Conservation (phyloP, 768 basidiomycete genomes). For the Boletus bicolor region DNA sequence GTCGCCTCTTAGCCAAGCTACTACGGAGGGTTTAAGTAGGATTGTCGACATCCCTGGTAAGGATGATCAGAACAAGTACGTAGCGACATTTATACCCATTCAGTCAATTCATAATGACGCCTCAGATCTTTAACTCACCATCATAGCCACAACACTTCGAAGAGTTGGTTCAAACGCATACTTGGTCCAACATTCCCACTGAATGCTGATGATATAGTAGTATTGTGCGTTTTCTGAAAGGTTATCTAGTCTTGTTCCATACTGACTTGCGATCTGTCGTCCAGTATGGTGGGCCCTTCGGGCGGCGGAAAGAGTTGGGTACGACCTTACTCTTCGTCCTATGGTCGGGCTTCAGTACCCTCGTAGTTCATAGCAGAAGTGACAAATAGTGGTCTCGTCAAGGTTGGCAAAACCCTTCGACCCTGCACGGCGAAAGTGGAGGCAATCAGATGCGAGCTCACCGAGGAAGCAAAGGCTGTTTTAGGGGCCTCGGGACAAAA, state of each 20-base stretch:
- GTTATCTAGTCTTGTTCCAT: neutral
- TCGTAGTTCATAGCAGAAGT: conserved; percentile 10
- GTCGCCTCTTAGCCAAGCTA: too few relatives aligned
- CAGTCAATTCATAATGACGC: too few relatives aligned
- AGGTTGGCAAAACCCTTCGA: neutral
- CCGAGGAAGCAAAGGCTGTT: neutral
- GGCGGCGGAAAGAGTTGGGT: conserved; percentile 21
- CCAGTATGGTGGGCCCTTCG: conserved; percentile 19
- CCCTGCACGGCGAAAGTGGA: neutral
- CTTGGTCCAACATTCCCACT: neutral
- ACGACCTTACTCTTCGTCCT: neutral
- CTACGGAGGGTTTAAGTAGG: too few relatives aligned
- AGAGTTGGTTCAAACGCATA: neutral
- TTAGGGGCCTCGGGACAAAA: neutral
- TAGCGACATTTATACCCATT: too few relatives aligned
- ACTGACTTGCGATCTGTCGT: neutral
- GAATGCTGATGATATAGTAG: conserved; percentile 12
- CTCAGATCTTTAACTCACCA: too few relatives aligned
- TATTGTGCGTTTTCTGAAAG: conserved; percentile 15
- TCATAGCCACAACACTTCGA: too few relatives aligned
- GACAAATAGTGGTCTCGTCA: neutral
- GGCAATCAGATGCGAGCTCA: conserved; percentile 16
- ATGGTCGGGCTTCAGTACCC: neutral
- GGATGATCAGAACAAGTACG: too few relatives aligned
- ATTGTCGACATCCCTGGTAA: too few relatives aligned